Evolutionary conservation across 495 filamentous ascomycete species (phyloP).

Genomic region (Darksidea phi): DNA sequence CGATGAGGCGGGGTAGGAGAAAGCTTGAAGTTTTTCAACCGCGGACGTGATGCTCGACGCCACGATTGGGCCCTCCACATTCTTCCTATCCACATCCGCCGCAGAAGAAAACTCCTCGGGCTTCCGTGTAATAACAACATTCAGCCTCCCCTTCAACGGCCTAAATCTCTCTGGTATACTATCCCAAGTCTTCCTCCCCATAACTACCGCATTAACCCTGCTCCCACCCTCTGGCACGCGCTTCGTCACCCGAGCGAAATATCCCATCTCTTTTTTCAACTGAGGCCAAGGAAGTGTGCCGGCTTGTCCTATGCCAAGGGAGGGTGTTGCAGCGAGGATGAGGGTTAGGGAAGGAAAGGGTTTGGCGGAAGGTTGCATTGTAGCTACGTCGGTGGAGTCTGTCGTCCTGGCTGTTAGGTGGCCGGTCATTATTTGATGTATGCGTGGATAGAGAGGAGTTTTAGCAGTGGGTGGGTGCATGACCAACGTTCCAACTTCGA

Average conservation of each 20-base stretch:
- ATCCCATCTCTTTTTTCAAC: slow-evolving; percentile 84
- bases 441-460: neutral
- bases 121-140: slow-evolving; percentile 69
- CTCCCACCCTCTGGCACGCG: slow-evolving; percentile 46
- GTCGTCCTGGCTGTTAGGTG: too few relatives aligned
- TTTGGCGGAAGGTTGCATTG: slow-evolving; percentile 43
- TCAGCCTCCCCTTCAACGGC: slow-evolving; percentile 75
- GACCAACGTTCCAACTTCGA: neutral
- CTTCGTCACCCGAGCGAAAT: slow-evolving; percentile 89
- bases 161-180: slow-evolving; percentile 72
- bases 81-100: too few relatives aligned
- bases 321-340: slow-evolving; percentile 71
- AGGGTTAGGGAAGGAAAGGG: slow-evolving; percentile 68
- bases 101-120: slow-evolving; percentile 39
- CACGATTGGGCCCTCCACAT: slow-evolving; percentile 20
- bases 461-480: neutral
- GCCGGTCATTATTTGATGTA: neutral
- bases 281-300: slow-evolving; percentile 85
- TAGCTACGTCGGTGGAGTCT: neutral
- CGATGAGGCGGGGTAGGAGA: slow-evolving; percentile 33
- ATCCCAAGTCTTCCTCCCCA: slow-evolving; percentile 96
- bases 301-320: slow-evolving; percentile 80
- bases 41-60: slow-evolving; percentile 66
- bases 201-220: slow-evolving; percentile 75
- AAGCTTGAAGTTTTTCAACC: slow-evolving; percentile 36